A percentile compares a stretch with the other conserved stretches of the same genome.
phyloP scores from a whole-genome alignment of 352 stramenopile species.

The Globisporangium irregulare region DNA sequence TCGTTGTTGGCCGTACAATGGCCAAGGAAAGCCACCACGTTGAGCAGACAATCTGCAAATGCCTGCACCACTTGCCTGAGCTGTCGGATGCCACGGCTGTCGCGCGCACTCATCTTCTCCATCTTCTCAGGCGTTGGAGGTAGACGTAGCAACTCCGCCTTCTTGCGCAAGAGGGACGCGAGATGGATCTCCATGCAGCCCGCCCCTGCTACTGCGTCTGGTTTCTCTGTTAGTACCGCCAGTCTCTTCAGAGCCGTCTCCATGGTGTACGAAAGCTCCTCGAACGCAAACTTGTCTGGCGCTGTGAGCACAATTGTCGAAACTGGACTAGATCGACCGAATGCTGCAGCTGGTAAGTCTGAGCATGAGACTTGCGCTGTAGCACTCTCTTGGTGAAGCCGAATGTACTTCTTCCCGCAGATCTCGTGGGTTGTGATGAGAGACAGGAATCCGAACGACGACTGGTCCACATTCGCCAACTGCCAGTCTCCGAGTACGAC shows the following conservation, averaged over 20 bases:
- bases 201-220: slow-evolving; percentile 40
- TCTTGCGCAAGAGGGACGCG: slow-evolving; percentile 29
- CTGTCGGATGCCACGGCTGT: slow-evolving; percentile 26
- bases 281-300: slow-evolving; percentile 35
- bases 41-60: slow-evolving; percentile 28
- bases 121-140: neutral
- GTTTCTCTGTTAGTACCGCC: slow-evolving; percentile 31
- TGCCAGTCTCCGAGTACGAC: slow-evolving; percentile 47
- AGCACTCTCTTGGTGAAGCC: slow-evolving; percentile 21
- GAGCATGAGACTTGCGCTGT: neutral
- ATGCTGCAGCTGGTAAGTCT: neutral
- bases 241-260: slow-evolving; percentile 41
- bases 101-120: neutral
- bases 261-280: slow-evolving; percentile 42
- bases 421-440: slow-evolving; percentile 32
- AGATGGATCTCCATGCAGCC: slow-evolving; percentile 55
- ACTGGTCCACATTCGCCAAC: slow-evolving; percentile 17
- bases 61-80: slow-evolving; percentile 25
- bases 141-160: slow-evolving; percentile 23
- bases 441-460: slow-evolving; percentile 41
- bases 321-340: slow-evolving; percentile 24
- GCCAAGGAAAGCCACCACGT: slow-evolving; percentile 20
- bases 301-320: slow-evolving; percentile 39
- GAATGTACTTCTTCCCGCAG: slow-evolving; percentile 35
- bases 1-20: slow-evolving; percentile 14